phyloP scores from a whole-genome alignment of 2,329 filamentous ascomycete genomes.

The Aspergillus ochraceoroseus region DNA sequence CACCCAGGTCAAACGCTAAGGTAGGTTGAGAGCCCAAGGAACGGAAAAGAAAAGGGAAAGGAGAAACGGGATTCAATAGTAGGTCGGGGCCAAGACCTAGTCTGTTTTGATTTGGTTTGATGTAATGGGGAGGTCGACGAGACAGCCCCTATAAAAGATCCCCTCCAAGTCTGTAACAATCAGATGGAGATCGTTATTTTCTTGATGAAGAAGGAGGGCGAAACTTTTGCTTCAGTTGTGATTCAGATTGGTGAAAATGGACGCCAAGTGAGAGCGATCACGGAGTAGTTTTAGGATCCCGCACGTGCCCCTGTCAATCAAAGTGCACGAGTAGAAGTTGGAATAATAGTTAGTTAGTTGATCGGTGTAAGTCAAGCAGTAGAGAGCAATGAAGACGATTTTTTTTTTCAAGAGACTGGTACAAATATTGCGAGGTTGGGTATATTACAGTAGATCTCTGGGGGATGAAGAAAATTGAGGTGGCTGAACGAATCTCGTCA shows the following conservation, averaged over 20 bases:
- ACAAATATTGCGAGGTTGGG: conserved; percentile 24
- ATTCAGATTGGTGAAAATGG: conserved; percentile 15
- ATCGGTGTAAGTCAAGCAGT: no score
- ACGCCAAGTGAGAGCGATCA: conserved; percentile 20
- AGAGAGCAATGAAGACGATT: not conserved
- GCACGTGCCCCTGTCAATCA: conserved; percentile 18
- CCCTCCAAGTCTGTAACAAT: no score
- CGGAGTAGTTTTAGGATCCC: conserved; percentile 12
- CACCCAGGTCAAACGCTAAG: conserved; percentile 15
- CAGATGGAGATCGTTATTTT: conserved; percentile 5
- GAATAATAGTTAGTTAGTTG: no score
- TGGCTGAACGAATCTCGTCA: conserved; percentile 31
- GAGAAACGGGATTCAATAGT: conserved; percentile 8
- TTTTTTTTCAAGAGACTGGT: no score
- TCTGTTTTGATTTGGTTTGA: conserved; percentile 3
- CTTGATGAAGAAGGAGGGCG: no score
- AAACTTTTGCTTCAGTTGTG: no score
- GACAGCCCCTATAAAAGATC: not conserved
- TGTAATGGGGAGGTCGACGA: not conserved
- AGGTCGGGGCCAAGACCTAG: conserved; percentile 1
- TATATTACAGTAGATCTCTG: conserved; percentile 13
- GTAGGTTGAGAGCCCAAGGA: conserved; percentile 9
- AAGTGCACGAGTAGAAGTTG: conserved; percentile 9
- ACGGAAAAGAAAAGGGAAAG: conserved; percentile 7
- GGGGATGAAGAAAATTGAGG: conserved; percentile 27